phyloP scores from a whole-genome alignment of 352 stramenopile species.

The Phytophthora meadii region DNA sequence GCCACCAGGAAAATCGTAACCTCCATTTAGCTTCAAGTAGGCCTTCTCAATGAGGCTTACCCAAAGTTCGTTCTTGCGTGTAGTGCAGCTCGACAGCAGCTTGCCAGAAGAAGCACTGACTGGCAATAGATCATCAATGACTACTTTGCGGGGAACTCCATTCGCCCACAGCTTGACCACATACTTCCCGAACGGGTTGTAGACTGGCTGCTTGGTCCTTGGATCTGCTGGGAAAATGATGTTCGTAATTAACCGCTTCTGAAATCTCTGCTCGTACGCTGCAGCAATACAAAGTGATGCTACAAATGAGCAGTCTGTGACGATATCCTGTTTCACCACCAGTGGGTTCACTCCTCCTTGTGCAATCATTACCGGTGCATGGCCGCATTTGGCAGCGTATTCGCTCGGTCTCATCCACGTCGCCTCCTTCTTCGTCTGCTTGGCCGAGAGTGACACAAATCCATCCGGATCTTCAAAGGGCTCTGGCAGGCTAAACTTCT shows the following conservation, averaged over 20 bases:
- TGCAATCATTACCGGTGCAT: slow-evolving; percentile 73
- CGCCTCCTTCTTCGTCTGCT: slow-evolving; percentile 68
- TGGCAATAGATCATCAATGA: slow-evolving; percentile 96
- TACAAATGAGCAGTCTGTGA: slow-evolving; percentile 95
- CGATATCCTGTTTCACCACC: slow-evolving; percentile 88
- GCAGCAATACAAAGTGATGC: slow-evolving; percentile 92
- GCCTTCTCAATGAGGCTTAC: slow-evolving; percentile 99
- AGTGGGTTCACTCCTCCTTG: slow-evolving; percentile 66
- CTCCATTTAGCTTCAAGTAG: slow-evolving; percentile 98
- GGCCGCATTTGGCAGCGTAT: slow-evolving; percentile 54
- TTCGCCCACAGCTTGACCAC: slow-evolving; percentile 98
- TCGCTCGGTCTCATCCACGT: slow-evolving; percentile 76
- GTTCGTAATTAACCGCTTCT: slow-evolving; percentile 93
- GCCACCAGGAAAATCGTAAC: slow-evolving; percentile 97
- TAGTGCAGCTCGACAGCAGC: slow-evolving; percentile 88
- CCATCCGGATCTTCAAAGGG: slow-evolving; percentile 80
- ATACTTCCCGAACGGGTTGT: slow-evolving; percentile 96
- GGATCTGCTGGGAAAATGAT: slow-evolving; percentile 95
- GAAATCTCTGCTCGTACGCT: slow-evolving; percentile 92
- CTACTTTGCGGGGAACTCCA: slow-evolving; percentile 92
- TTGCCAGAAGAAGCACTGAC: slow-evolving; percentile 74
- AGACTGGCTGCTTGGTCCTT: slow-evolving; percentile 60
- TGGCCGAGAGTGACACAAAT: slow-evolving; percentile 66
- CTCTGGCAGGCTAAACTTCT: slow-evolving; percentile 58
- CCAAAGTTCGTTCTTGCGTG: slow-evolving; percentile 83